These are phyloP conservation scores for Neurospora tetrasperma DNA, from an alignment of 495 filamentous ascomycete species.

Conservation along the genomic window DNA sequence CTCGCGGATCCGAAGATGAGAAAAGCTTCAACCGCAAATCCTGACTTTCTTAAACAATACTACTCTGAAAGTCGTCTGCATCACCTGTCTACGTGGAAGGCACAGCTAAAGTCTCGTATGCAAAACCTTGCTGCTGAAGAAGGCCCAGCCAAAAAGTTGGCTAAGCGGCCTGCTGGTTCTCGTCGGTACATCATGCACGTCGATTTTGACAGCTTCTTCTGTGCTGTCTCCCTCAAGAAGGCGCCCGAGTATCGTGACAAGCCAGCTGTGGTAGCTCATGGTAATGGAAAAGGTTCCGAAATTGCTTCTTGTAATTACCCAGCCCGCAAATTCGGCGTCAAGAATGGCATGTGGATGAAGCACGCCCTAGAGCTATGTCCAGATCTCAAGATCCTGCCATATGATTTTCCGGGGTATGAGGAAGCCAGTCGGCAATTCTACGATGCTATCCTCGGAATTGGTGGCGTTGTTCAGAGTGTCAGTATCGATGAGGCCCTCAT, in stretches of 20 bases:
- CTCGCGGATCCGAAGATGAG: constrained; percentile 72
- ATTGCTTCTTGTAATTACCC: constrained; percentile 97
- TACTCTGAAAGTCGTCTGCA: constrained; percentile 90
- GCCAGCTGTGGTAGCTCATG: constrained; percentile 83
- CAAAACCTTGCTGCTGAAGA: constrained; percentile 64
- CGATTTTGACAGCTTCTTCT: constrained; percentile 97
- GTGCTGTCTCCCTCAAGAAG: constrained; percentile 75
- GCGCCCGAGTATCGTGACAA: constrained; percentile 66
- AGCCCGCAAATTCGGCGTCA: constrained; percentile 74
- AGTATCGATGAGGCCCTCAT: constrained; percentile 91
- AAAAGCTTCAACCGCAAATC: constrained; percentile 78
- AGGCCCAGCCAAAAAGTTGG: constrained; percentile 26
- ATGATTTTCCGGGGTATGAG: constrained; percentile 92
- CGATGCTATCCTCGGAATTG: constrained; percentile 64
- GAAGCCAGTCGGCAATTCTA: constrained; percentile 86
- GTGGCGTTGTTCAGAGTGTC: constrained; percentile 83
- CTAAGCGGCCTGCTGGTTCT: constrained; percentile 41
- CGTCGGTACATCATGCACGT: constrained; percentile 87
- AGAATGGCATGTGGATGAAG: constrained; percentile 99
- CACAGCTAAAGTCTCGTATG: constrained; percentile 77
- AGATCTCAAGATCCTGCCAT: constrained; percentile 73
- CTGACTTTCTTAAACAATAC: constrained; percentile 85
- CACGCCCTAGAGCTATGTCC: constrained; percentile 73
- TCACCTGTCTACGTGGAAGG: constrained; percentile 92
- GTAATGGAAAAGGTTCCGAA: constrained; percentile 74